phyloP scores from a whole-genome alignment of 1,139 yeast genomes.

The Yamadazyma atmosphaerica region DNA sequence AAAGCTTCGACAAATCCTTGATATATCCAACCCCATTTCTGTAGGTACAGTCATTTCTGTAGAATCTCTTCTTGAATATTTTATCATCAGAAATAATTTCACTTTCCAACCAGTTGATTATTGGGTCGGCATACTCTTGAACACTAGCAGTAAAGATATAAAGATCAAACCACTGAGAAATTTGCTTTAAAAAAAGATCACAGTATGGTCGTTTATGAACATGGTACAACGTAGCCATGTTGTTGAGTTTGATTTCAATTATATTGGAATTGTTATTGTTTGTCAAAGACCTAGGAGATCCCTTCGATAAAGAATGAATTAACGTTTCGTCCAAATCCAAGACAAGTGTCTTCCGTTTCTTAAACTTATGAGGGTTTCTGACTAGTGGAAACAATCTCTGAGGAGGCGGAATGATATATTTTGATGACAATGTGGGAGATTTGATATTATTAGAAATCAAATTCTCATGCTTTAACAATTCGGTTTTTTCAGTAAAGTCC shows the following conservation, averaged over 20 bases:
- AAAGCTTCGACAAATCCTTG: slow-evolving; percentile 68
- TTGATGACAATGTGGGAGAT: slow-evolving; percentile 56
- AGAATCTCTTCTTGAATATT: slow-evolving; percentile 60
- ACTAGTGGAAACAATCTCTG: slow-evolving; percentile 45
- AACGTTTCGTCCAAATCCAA: slow-evolving; percentile 92
- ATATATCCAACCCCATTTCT: slow-evolving; percentile 83
- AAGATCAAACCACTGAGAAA: slow-evolving; percentile 83
- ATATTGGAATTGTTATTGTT: slow-evolving; percentile 57
- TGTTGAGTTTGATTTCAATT: slow-evolving; percentile 79
- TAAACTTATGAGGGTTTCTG: slow-evolving; percentile 38
- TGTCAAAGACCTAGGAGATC: slow-evolving; percentile 43
- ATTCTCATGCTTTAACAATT: slow-evolving; percentile 40
- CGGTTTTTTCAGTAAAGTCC: slow-evolving; percentile 40
- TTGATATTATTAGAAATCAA: slow-evolving; percentile 48
- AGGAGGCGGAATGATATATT: slow-evolving; percentile 50
- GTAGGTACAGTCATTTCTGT: slow-evolving; percentile 78
- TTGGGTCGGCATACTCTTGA: slow-evolving; percentile 95
- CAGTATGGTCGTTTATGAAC: slow-evolving; percentile 93
- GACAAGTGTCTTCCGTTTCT: slow-evolving; percentile 65
- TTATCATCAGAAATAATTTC: slow-evolving; percentile 23
- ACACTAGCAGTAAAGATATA: slow-evolving; percentile 94
- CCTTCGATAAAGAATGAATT: slow-evolving; percentile 83
- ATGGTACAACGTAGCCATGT: slow-evolving; percentile 75
- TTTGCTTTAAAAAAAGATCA: slow-evolving; percentile 76
- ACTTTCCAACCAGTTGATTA: slow-evolving; percentile 76